Conservation (phyloP, 768 basidiomycete species). For the Boletus huronensis region DNA sequence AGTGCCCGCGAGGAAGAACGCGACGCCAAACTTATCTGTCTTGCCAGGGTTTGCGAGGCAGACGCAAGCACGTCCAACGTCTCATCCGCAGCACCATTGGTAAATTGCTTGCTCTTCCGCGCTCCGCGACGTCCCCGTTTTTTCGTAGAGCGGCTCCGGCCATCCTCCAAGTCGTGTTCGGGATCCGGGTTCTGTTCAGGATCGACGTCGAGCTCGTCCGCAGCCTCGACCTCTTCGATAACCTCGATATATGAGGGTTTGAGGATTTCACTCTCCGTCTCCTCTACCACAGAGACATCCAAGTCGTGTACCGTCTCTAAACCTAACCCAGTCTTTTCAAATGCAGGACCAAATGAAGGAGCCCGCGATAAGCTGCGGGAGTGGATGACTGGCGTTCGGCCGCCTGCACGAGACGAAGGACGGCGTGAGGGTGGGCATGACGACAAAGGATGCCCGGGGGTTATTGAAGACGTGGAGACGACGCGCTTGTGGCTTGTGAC, state of each 20-base stretch:
- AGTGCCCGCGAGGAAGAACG: conserved; percentile 41
- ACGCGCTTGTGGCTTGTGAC: conserved; percentile 49
- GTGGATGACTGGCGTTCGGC: conserved; percentile 51
- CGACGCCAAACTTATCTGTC: conserved; percentile 75
- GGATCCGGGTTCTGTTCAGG: conserved; percentile 11
- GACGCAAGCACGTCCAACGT: conserved; percentile 69
- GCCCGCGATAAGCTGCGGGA: conserved; percentile 61
- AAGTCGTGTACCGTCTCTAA: conserved; percentile 50
- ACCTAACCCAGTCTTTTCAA: conserved; percentile 43
- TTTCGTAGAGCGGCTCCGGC: conserved; percentile 55
- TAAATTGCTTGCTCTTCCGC: conserved; percentile 61
- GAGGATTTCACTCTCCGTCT: conserved; percentile 35
- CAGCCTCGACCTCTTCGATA: conserved; percentile 37
- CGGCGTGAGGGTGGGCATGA: conserved; percentile 66
- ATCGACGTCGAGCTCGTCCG: conserved; percentile 31
- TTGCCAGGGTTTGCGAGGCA: conserved; percentile 77
- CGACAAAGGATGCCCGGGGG: conserved; percentile 61
- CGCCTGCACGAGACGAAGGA: conserved; percentile 63
- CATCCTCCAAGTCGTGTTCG: conserved; percentile 35
- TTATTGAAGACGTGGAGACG: conserved; percentile 52
- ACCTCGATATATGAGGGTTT: conserved; percentile 26
- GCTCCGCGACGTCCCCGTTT: conserved; percentile 83
- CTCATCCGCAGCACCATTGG: conserved; percentile 39
- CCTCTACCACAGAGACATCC: conserved; percentile 39
- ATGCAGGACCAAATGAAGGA: conserved; percentile 54